phyloP scores from a whole-genome alignment of 495 filamentous ascomycete species.

The Penicillium ucsense region DNA sequence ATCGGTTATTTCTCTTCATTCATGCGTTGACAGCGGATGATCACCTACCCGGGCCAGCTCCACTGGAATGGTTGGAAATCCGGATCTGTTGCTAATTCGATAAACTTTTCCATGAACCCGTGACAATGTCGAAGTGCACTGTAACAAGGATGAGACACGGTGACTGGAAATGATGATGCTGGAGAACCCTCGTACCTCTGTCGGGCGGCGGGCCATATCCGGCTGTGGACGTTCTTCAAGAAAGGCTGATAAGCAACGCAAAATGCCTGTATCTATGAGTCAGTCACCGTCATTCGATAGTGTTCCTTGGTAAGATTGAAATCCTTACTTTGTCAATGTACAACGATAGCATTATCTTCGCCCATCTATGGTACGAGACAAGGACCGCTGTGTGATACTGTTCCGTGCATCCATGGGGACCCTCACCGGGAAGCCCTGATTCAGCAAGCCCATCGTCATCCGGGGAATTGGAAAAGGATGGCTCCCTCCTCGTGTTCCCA shows the following conservation, averaged over 20 bases:
- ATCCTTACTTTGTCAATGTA: conserved; percentile 34
- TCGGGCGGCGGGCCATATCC: conserved; percentile 42
- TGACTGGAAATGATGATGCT: background rate
- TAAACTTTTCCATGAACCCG: conserved; percentile 47
- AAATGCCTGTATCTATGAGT: conserved; percentile 26
- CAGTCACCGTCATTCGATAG: too few species aligned
- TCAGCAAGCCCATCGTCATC: conserved; percentile 17
- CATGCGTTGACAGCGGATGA: background rate
- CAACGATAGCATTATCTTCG: conserved; percentile 32
- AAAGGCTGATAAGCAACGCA: conserved; percentile 48
- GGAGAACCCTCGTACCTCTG: conserved; percentile 29
- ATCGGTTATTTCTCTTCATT: background rate
- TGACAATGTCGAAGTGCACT: conserved; percentile 46
- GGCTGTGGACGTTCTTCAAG: conserved; percentile 45
- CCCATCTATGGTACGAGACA: conserved; percentile 39
- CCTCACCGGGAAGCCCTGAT: conserved; percentile 28
- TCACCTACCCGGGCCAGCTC: conserved; percentile 42
- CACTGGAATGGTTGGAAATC: conserved; percentile 49
- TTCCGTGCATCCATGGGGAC: conserved; percentile 27
- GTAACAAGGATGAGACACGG: conserved; percentile 5
- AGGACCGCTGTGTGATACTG: conserved; percentile 38
- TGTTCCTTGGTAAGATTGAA: too few species aligned
- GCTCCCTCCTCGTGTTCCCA: conserved; percentile 8
- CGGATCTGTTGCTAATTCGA: conserved; percentile 40
- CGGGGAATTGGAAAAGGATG: conserved; percentile 25